Evolutionary conservation across 805 yeast genomes (phyloP).

Genomic region (Hanseniaspora clermontiae): DNA sequence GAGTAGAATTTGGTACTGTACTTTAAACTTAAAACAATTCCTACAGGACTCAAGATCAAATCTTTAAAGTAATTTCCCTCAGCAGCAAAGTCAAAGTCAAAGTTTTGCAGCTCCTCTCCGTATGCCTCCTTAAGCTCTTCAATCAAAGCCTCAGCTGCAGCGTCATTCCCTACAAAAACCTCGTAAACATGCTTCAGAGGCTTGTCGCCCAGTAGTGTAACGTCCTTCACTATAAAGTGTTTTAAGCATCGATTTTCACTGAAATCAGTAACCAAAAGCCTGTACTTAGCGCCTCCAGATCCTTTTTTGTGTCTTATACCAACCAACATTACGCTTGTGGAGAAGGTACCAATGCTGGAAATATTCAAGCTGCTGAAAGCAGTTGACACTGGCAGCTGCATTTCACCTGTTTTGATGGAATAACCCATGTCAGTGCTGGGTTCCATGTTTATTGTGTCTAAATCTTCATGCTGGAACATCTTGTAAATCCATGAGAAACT

Average conservation of each 20-base stretch:
- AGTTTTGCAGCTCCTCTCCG: not conserved
- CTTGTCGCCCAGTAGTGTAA: not conserved
- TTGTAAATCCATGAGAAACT: not conserved
- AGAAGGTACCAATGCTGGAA: not conserved
- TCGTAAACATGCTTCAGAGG: not conserved
- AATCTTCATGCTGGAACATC: not conserved
- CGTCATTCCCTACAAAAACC: not conserved
- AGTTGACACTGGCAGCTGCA: not conserved
- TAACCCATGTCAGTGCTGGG: too few relatives aligned
- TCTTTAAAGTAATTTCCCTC: conserved; percentile 3
- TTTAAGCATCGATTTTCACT: not conserved
- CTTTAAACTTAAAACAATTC: not conserved
- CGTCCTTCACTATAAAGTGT: not conserved
- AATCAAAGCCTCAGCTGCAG: not conserved
- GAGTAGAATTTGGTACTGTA: not conserved
- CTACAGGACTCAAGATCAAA: not conserved
- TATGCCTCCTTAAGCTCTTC: not conserved
- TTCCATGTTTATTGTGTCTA: too few relatives aligned
- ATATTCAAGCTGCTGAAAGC: not conserved
- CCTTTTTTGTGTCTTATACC: conserved; percentile 7
- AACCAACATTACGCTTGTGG: not conserved
- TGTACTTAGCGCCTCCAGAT: not conserved
- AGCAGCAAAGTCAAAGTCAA: not conserved
- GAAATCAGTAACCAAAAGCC: conserved; percentile 6
- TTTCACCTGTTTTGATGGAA: not conserved